These are phyloP conservation scores for Leccinum subrobustum DNA, from an alignment of 1,284 basidiomycete species.

Conservation along the genomic window DNA sequence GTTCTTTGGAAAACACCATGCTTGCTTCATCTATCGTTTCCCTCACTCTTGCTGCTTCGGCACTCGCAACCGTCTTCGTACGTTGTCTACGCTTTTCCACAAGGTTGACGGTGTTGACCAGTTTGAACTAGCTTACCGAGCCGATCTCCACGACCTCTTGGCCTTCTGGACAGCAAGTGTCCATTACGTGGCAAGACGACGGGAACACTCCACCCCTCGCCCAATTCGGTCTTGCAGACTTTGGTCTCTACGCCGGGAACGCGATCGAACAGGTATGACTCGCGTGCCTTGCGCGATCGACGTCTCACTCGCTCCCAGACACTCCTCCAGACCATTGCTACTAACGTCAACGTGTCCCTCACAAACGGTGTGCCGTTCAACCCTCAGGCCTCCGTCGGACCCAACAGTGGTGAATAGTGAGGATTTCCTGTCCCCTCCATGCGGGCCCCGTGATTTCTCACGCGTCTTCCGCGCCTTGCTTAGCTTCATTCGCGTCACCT, in stretches of 20 bases:
- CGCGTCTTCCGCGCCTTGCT: neutral
- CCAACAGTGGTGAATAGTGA: slow-evolving; percentile 59
- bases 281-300: neutral
- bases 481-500: slow-evolving; percentile 74
- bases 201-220: slow-evolving; percentile 51
- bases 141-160: slow-evolving; percentile 55
- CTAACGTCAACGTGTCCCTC: slow-evolving; percentile 60
- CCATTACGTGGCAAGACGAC: slow-evolving; percentile 71
- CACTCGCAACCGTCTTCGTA: slow-evolving; percentile 60
- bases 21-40: slow-evolving; percentile 49
- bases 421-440: slow-evolving; percentile 25
- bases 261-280: slow-evolving; percentile 52
- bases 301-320: slow-evolving; percentile 43
- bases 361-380: slow-evolving; percentile 54
- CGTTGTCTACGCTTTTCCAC: slow-evolving; percentile 27
- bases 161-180: slow-evolving; percentile 57
- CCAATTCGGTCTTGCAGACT: slow-evolving; percentile 56
- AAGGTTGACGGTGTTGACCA: slow-evolving; percentile 2
- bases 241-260: slow-evolving; percentile 74
- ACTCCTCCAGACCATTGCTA: slow-evolving; percentile 60
- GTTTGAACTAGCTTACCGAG: slow-evolving; percentile 49
- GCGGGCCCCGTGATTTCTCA: neutral
- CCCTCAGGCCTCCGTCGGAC: slow-evolving; percentile 60
- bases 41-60: slow-evolving; percentile 53
- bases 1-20: slow-evolving; percentile 38